Evolutionary conservation across 495 filamentous ascomycete genomes (phyloP).

Genomic region (Penicillium atrosanguineum): DNA sequence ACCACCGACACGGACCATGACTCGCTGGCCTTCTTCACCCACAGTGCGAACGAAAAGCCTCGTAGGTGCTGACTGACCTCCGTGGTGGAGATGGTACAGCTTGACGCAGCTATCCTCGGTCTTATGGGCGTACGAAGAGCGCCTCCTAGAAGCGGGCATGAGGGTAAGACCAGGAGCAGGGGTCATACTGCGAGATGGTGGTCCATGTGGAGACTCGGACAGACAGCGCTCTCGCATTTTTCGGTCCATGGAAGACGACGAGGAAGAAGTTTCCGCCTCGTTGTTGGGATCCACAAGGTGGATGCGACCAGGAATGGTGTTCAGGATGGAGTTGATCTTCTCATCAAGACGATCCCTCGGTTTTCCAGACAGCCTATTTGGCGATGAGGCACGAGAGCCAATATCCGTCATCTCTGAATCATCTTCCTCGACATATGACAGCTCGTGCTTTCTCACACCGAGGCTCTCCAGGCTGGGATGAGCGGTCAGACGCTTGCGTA

Average conservation of each 20-base stretch:
- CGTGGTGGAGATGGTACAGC: constrained; percentile 88
- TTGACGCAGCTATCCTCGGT: constrained; percentile 65
- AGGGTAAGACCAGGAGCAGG: constrained; percentile 69
- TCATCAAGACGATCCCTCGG: constrained; percentile 72
- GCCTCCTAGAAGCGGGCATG: constrained; percentile 53
- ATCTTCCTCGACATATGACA: constrained; percentile 29
- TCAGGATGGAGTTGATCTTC: constrained; percentile 81
- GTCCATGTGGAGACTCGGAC: constrained; percentile 37
- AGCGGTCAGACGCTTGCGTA: constrained; percentile 34
- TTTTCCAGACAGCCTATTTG: constrained; percentile 34
- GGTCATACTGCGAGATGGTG: constrained; percentile 42
- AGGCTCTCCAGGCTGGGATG: constrained; percentile 42
- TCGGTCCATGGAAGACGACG: constrained; percentile 38
- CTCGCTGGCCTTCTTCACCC: constrained; percentile 83
- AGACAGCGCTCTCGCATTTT: constrained; percentile 30
- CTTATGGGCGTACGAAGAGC: constrained; percentile 30
- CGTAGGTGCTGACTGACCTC: constrained; percentile 77
- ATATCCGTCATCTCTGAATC: constrained; percentile 15
- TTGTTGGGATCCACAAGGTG: constrained; percentile 51
- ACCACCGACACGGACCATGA: constrained; percentile 96
- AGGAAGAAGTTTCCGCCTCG: constrained; percentile 31
- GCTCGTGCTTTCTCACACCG: constrained; percentile 27
- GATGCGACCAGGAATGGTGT: constrained; percentile 76
- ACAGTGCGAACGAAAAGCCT: constrained; percentile 92
- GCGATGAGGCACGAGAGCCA: constrained; percentile 34